phyloP scores from a whole-genome alignment of 2,329 filamentous ascomycete genomes.

The Lasiodiplodia theobromae region DNA sequence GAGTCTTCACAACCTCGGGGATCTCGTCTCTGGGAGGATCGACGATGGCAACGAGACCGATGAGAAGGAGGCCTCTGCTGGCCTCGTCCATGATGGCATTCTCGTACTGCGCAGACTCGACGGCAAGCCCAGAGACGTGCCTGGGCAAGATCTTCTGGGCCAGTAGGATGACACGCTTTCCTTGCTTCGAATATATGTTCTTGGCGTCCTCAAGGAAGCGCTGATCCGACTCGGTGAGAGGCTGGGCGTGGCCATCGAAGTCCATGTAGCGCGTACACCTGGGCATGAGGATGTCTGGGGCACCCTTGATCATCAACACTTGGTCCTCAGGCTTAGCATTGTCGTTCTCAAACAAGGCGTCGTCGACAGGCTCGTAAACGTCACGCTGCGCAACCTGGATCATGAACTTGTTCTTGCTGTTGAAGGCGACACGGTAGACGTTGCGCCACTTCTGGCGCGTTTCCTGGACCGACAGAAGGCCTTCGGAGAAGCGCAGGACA shows the following conservation, averaged over 20 bases:
- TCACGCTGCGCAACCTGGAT: constrained; percentile 57
- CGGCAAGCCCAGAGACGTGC: constrained; percentile 37
- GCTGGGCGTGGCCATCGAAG: constrained; percentile 60
- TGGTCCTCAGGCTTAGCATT: constrained; percentile 32
- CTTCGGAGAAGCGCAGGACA: constrained; percentile 74
- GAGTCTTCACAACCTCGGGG: constrained; percentile 64
- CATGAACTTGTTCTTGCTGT: constrained; percentile 87
- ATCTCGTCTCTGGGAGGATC: constrained; percentile 68
- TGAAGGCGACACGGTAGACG: constrained; percentile 70
- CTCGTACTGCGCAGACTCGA: constrained; percentile 59
- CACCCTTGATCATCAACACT: constrained; percentile 78
- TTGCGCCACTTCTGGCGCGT: constrained; percentile 69
- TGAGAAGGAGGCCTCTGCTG: constrained; percentile 57
- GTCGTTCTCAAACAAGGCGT: constrained; percentile 33
- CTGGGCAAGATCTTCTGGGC: constrained; percentile 64
- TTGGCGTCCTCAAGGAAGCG: constrained; percentile 65
- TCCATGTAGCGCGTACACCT: constrained; percentile 67
- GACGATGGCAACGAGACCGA: constrained; percentile 65
- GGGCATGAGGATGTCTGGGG: constrained; percentile 74
- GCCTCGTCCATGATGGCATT: constrained; percentile 64
- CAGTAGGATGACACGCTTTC: constrained; percentile 71
- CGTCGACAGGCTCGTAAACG: constrained; percentile 39
- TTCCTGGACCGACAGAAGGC: constrained; percentile 66
- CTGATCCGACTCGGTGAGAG: constrained; percentile 57
- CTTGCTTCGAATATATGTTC: constrained; percentile 72